These are phyloP conservation scores for Wickerhamiella dianesei DNA, from an alignment of 805 yeast genomes.

Conservation along the genomic window DNA sequence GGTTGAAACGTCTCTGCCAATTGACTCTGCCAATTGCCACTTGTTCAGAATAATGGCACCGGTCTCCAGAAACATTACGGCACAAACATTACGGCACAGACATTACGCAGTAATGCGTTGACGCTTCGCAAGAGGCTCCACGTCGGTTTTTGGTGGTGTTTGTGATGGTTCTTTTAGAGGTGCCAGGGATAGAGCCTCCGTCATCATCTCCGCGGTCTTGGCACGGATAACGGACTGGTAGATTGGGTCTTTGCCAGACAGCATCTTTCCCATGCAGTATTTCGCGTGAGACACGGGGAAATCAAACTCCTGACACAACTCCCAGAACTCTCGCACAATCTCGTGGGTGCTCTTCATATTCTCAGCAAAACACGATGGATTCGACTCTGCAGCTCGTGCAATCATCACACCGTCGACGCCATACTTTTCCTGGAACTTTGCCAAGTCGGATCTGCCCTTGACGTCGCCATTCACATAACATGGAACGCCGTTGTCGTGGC, in stretches of 20 bases:
- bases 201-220: constrained; percentile 34
- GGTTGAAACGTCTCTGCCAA: too few relatives aligned
- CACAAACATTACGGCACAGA: too few relatives aligned
- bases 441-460: constrained; percentile 39
- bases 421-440: constrained; percentile 36
- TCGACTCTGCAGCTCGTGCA: constrained; percentile 79
- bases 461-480: constrained; percentile 77
- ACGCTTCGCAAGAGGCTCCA: not conserved
- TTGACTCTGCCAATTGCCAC: too few relatives aligned
- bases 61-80: too few relatives aligned
- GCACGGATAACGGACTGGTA: constrained; percentile 45
- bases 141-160: not conserved
- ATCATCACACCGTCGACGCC: constrained; percentile 77
- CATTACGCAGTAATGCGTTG: not conserved
- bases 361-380: constrained; percentile 59
- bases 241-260: constrained; percentile 58
- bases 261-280: constrained; percentile 61
- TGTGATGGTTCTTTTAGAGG: too few relatives aligned
- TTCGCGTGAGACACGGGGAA: constrained; percentile 65
- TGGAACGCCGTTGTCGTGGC: constrained; percentile 49
- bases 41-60: too few relatives aligned
- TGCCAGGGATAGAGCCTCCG: constrained; percentile 5
- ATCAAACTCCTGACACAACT: constrained; percentile 40
- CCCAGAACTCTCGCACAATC: constrained; percentile 42
- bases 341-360: constrained; percentile 39